Evolutionary conservation across 2,329 filamentous ascomycete species (phyloP).

Genomic region (Xylaria sp.): DNA sequence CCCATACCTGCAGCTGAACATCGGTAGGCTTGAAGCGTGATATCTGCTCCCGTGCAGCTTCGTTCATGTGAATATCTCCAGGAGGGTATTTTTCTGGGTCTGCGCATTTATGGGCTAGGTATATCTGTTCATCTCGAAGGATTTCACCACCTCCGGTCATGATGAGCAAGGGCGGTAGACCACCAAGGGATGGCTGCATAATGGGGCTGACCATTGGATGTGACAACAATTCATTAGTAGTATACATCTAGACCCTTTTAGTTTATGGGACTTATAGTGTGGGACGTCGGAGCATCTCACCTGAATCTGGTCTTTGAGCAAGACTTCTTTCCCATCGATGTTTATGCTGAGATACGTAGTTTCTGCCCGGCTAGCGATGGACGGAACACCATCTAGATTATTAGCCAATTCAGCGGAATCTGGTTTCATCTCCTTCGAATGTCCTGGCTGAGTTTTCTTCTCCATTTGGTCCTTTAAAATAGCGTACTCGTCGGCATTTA

Average conservation of each 20-base stretch:
- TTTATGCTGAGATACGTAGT: conserved; percentile 67
- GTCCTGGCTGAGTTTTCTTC: conserved; percentile 52
- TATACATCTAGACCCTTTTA: conserved; percentile 64
- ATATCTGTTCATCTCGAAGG: conserved; percentile 93
- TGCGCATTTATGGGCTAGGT: conserved; percentile 93
- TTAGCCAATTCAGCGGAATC: conserved; percentile 49
- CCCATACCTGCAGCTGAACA: conserved; percentile 96
- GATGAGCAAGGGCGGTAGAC: conserved; percentile 87
- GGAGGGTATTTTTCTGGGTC: conserved; percentile 82
- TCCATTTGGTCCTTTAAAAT: conserved; percentile 63
- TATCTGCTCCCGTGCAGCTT: conserved; percentile 69
- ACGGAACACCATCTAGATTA: conserved; percentile 28
- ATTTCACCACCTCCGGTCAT: conserved; percentile 90
- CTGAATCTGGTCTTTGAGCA: conserved; percentile 92
- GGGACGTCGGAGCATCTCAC: conserved; percentile 55
- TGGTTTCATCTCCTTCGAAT: conserved; percentile 52
- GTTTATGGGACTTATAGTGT: conserved; percentile 32
- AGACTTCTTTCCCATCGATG: conserved; percentile 76
- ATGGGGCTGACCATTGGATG: conserved; percentile 93
- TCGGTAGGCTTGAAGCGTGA: conserved; percentile 82
- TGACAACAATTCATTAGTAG: conserved; percentile 84
- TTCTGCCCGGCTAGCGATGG: conserved; percentile 43
- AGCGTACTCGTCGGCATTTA: conserved; percentile 78
- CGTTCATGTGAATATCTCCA: conserved; percentile 69
- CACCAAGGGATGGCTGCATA: conserved; percentile 88